Percentiles rank a stretch among this genome's conserved stretches.
These are phyloP conservation scores for Mucor indicus DNA, from an alignment of 371 early-diverging fungal genomes.

Conservation along the genomic window DNA sequence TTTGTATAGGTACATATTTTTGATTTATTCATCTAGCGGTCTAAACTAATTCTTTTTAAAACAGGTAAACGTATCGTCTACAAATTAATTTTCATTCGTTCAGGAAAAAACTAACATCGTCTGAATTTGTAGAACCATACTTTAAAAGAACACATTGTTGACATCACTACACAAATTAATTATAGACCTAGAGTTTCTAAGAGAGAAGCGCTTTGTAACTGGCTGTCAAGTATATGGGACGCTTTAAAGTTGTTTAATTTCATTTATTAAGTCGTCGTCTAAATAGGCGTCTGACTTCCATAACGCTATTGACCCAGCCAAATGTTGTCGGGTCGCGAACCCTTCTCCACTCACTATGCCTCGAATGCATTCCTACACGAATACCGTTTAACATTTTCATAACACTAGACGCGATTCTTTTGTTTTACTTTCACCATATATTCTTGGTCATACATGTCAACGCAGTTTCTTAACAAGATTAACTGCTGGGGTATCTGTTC, in stretches of 20 bases:
- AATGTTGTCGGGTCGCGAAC: slow-evolving; percentile 28
- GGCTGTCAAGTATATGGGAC: too few relatives aligned
- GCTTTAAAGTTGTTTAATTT: slow-evolving; percentile 14
- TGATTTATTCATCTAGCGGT: too few relatives aligned
- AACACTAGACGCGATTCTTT: neutral
- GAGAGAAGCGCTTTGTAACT: too few relatives aligned
- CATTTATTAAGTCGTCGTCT: slow-evolving; percentile 19
- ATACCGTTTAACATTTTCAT: neutral
- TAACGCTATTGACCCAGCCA: slow-evolving; percentile 26
- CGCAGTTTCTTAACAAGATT: slow-evolving; percentile 7
- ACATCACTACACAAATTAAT: too few relatives aligned
- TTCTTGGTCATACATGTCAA: slow-evolving; percentile 32
- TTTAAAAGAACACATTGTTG: too few relatives aligned
- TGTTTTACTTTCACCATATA: slow-evolving; percentile 26
- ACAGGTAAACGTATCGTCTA: too few relatives aligned
- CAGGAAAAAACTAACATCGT: too few relatives aligned
- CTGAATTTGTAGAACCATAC: too few relatives aligned
- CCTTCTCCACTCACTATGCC: slow-evolving; percentile 16
- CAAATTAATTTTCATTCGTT: too few relatives aligned
- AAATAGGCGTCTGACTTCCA: slow-evolving; percentile 32
- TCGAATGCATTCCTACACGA: slow-evolving; percentile 21
- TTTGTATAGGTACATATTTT: too few relatives aligned
- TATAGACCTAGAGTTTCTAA: too few relatives aligned
- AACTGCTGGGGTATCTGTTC: slow-evolving; percentile 14
- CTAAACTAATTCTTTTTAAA: too few relatives aligned